phyloP scores from a whole-genome alignment of 176 grass and related monocot species.

The Coix lacrymajobi region DNA sequence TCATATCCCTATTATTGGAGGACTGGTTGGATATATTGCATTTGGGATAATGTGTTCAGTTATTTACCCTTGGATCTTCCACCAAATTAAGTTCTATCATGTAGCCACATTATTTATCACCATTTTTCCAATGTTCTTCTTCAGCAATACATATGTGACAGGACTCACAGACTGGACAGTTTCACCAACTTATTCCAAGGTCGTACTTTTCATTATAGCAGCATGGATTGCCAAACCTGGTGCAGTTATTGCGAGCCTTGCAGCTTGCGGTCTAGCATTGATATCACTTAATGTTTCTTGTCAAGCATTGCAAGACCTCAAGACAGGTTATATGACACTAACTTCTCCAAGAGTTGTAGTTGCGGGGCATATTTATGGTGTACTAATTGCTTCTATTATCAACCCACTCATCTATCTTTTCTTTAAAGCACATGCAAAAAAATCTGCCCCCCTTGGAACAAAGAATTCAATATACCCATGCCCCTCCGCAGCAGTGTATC shows the following conservation, averaged over 20 bases:
- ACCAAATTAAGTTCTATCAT: conserved; percentile 40
- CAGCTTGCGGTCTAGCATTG: conserved; percentile 26
- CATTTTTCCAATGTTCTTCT: conserved; percentile 10
- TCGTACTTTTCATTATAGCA: conserved; percentile 37
- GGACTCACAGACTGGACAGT: conserved; percentile 52
- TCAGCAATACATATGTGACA: conserved; percentile 41
- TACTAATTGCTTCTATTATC: conserved; percentile 17
- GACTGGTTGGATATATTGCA: conserved; percentile 4
- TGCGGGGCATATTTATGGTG: conserved; percentile 29
- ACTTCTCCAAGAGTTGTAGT: conserved; percentile 37
- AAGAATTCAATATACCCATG: conserved; percentile 12
- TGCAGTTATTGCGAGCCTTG: conserved; percentile 40
- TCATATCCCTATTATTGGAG: not conserved
- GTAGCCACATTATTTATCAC: not conserved
- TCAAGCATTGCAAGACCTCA: conserved; percentile 41
- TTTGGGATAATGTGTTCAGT: not conserved
- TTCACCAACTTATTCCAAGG: conserved; percentile 16
- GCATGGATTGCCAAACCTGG: conserved; percentile 32
- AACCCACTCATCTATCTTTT: conserved; percentile 25
- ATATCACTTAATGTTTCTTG: conserved; percentile 30
- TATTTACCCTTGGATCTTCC: conserved; percentile 24
- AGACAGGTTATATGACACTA: conserved; percentile 47
- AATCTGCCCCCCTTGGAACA: not conserved
- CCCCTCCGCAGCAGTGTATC: conserved; percentile 15
- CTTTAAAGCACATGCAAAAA: not conserved